These are phyloP conservation scores for Phytophthora sansomeana DNA, from an alignment of 352 stramenopile species.

Conservation along the genomic window DNA sequence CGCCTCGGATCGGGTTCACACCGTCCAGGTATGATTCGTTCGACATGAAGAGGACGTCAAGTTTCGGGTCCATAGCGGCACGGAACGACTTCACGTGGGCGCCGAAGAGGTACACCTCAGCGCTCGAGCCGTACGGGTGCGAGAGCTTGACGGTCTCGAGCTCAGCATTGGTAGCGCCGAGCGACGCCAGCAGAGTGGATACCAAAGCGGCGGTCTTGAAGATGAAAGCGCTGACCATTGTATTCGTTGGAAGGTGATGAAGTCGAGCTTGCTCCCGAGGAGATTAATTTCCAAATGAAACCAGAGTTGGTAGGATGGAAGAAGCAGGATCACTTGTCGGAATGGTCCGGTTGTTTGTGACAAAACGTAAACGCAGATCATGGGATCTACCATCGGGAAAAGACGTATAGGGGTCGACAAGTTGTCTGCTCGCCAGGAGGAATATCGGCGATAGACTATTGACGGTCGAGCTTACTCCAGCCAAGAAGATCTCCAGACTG, in stretches of 20 bases:
- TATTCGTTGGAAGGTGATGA: not conserved
- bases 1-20: too few species aligned
- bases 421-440: slow-evolving; percentile 22
- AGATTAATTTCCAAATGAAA: slow-evolving; percentile 35
- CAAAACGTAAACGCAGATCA: slow-evolving; percentile 31
- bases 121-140: too few species aligned
- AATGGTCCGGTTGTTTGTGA: not conserved
- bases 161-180: slow-evolving; percentile 37
- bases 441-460: slow-evolving; percentile 18
- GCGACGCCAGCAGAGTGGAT: slow-evolving; percentile 22
- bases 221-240: slow-evolving; percentile 26
- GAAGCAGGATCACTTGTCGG: not conserved
- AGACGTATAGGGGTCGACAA: slow-evolving; percentile 16
- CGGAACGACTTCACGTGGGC: too few species aligned
- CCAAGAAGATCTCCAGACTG: slow-evolving; percentile 3
- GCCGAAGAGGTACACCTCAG: too few species aligned
- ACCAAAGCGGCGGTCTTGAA: slow-evolving; percentile 31
- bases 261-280: slow-evolving; percentile 20
- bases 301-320: not conserved
- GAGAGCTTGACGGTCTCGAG: slow-evolving; percentile 52
- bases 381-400: slow-evolving; percentile 32
- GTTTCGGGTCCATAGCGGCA: too few species aligned
- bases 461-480: too few species aligned
- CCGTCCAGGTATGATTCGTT: too few species aligned
- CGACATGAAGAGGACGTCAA: too few species aligned